These are phyloP conservation scores for Dalbergia cochinchinensis DNA, from an alignment of 306 rosid species.

Conservation along the genomic window DNA sequence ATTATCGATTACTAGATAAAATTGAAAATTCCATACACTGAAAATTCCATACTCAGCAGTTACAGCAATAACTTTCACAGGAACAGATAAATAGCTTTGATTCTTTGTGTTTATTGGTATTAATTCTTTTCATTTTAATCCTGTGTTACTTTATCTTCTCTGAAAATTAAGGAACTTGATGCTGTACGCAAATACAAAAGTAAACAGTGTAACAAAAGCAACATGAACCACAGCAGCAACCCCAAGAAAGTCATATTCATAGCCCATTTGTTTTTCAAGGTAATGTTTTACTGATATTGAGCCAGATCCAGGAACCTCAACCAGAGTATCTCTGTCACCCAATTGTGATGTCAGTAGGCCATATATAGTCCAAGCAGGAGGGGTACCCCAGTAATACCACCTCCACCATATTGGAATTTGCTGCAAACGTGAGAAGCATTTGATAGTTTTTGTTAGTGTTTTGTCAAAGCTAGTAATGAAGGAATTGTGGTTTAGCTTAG, in stretches of 20 bases:
- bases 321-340: conserved; percentile 48
- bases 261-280: conserved; percentile 50
- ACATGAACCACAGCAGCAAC: conserved; percentile 59
- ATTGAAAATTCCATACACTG: neutral
- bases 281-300: conserved; percentile 46
- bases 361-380: conserved; percentile 65
- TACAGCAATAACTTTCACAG: neutral
- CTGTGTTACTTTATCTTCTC: conserved; percentile 44
- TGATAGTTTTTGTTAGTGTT: neutral
- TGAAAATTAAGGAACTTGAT: conserved; percentile 66
- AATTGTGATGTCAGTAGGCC: conserved; percentile 68
- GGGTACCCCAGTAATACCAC: conserved; percentile 68
- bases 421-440: conserved; percentile 46
- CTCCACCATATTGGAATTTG: conserved; percentile 76
- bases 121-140: conserved; percentile 21
- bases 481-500: neutral
- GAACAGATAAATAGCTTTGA: conserved; percentile 2
- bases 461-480: neutral
- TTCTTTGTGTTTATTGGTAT: neutral
- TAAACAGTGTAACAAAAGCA: conserved; percentile 51
- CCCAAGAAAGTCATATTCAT: conserved; percentile 58
- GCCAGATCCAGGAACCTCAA: conserved; percentile 53
- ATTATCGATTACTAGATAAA: neutral
- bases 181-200: conserved; percentile 59
- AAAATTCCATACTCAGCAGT: neutral